Percentiles rank a stretch among this genome's conserved stretches.
These are phyloP conservation scores for Sugiyamaella qingdaonensis DNA, from an alignment of 805 yeast genomes.

Conservation along the genomic window DNA sequence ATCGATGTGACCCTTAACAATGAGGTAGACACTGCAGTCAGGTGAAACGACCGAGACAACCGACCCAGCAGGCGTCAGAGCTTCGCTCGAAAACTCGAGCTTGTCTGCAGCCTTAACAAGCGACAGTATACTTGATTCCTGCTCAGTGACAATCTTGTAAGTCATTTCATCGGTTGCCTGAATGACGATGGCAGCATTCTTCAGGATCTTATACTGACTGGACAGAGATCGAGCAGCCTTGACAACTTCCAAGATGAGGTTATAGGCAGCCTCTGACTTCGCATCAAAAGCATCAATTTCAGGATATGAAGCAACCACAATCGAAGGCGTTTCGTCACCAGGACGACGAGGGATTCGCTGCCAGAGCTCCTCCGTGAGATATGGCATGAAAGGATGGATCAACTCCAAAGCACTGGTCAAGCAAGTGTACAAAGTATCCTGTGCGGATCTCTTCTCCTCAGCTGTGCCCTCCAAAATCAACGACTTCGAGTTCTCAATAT, in stretches of 20 bases:
- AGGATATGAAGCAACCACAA: conserved; percentile 80
- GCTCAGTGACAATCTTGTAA: conserved; percentile 55
- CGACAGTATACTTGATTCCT: conserved; percentile 82
- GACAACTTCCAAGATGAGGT: conserved; percentile 77
- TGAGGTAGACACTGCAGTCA: conserved; percentile 76
- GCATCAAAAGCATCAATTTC: conserved; percentile 56
- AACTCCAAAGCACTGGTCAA: conserved; percentile 85
- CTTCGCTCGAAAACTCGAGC: conserved; percentile 57
- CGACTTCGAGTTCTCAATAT: conserved; percentile 94
- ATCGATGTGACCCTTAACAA: conserved; percentile 93
- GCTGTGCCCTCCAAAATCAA: conserved; percentile 88
- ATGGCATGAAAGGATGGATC: conserved; percentile 99
- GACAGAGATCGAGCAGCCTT: conserved; percentile 88
- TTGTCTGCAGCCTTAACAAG: conserved; percentile 86
- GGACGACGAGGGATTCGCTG: conserved; percentile 91
- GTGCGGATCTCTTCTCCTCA: conserved; percentile 81
- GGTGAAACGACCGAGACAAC: conserved; percentile 80
- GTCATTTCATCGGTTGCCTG: conserved; percentile 54
- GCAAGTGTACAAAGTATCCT: conserved; percentile 89
- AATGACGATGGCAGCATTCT: conserved; percentile 81
- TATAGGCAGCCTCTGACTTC: conserved; percentile 70
- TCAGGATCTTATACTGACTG: conserved; percentile 83
- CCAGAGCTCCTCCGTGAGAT: conserved; percentile 96
- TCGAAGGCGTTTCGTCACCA: conserved; percentile 62
- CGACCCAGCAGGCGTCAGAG: conserved; percentile 74